These are phyloP conservation scores for Saturnispora halmiae DNA, from an alignment of 805 yeast genomes.

Conservation along the genomic window DNA sequence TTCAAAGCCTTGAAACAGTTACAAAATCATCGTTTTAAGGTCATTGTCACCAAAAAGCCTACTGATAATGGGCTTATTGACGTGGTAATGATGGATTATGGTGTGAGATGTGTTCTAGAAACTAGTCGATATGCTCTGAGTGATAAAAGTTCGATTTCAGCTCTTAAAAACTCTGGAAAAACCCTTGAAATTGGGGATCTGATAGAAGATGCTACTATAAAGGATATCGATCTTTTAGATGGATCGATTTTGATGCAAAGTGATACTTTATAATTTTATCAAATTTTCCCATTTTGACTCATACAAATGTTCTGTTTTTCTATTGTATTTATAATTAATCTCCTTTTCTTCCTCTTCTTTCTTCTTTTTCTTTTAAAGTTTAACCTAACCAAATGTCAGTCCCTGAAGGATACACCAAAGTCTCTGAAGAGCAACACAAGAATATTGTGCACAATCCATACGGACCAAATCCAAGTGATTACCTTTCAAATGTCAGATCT, in stretches of 20 bases:
- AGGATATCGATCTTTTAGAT: conserved; percentile 36
- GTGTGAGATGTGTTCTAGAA: conserved; percentile 23
- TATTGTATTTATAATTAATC: too few relatives aligned
- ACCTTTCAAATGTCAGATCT: conserved; percentile 74
- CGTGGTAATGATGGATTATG: conserved; percentile 26
- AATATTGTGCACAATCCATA: conserved; percentile 48
- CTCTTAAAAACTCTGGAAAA: conserved; percentile 10
- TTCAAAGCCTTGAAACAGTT: conserved; percentile 24
- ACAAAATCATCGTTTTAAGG: conserved; percentile 30
- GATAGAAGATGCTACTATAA: conserved; percentile 31
- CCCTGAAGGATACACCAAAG: conserved; percentile 31
- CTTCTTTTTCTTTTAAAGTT: background rate
- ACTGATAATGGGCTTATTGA: conserved; percentile 29
- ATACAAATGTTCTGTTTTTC: too few relatives aligned
- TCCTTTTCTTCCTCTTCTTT: too few relatives aligned
- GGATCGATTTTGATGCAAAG: conserved; percentile 31
- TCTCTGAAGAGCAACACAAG: conserved; percentile 36
- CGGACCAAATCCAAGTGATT: conserved; percentile 93
- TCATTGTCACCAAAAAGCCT: conserved; percentile 36
- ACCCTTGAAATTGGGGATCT: conserved; percentile 37
- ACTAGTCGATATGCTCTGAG: conserved; percentile 24
- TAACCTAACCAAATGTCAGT: background rate
- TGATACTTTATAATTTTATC: conserved; percentile 9
- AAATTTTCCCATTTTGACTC: background rate
- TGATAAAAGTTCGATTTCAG: conserved; percentile 12